phyloP scores from a whole-genome alignment of 768 basidiomycete genomes.

The Russula griseocarnosa region DNA sequence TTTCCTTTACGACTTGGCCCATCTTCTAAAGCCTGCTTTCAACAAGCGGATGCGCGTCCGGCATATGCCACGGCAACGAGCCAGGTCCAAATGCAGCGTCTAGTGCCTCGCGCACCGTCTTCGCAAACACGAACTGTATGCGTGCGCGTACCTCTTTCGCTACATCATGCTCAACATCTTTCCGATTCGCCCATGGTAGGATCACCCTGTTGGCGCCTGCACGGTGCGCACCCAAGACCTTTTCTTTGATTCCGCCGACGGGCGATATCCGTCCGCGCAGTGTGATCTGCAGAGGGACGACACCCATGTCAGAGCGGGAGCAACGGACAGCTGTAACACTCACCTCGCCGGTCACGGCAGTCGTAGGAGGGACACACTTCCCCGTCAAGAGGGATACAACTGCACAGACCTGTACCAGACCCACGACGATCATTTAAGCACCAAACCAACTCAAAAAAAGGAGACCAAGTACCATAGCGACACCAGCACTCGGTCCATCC shows the following conservation, averaged over 20 bases:
- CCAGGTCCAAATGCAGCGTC: constrained; percentile 80
- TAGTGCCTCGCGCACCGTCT: constrained; percentile 72
- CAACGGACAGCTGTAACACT: background rate
- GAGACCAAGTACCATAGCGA: constrained; percentile 64
- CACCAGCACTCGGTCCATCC: constrained; percentile 88
- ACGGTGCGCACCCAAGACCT: constrained; percentile 87
- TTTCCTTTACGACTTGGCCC: background rate
- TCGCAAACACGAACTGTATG: constrained; percentile 80
- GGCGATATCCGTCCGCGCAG: constrained; percentile 77
- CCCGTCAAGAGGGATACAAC: constrained; percentile 82
- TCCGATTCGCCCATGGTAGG: constrained; percentile 77
- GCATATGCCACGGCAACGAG: constrained; percentile 57
- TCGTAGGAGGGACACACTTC: constrained; percentile 61
- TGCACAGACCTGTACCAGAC: constrained; percentile 58
- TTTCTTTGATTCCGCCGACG: constrained; percentile 91
- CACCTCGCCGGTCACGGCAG: constrained; percentile 91
- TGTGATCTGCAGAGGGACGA: constrained; percentile 52
- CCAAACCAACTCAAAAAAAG: background rate
- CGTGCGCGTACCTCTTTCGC: constrained; percentile 66
- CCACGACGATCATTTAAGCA: background rate
- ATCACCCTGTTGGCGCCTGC: constrained; percentile 81
- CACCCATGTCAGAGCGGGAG: background rate
- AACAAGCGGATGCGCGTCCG: constrained; percentile 40
- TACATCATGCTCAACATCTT: constrained; percentile 85
- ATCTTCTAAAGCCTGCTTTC: constrained; percentile 48